Evolutionary conservation across 202 grass and related monocot species (phyloP), one percentile per base, ranked within the genome.

Genomic region (Cymbopogon flexuosus): DNA sequence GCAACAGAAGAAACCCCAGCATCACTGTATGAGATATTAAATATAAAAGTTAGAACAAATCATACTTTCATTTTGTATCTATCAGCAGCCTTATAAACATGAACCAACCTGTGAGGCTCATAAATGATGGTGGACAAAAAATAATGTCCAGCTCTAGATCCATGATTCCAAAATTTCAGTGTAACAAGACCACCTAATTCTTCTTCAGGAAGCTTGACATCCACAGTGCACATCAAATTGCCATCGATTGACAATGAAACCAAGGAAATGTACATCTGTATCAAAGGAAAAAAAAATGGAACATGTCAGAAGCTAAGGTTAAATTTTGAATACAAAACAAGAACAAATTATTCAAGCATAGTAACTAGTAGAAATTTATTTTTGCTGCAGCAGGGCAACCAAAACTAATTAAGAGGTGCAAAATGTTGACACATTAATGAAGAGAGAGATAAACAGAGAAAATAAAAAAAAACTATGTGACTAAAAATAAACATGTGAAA

Each of bases 91-190:
- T n/a, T 57, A 77, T 33, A 76, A 87, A 76, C 46, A 75, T 21
- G 63, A 33, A 79, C 73, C 58, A 70, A 97, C 96, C 88, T 88
- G 80, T 98, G 96, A 81, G 96, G 95, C 21, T 98, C 95, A 90
- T 95, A 98, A 68, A 98, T 95, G 45, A 98, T 49, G 73, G 96
- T 98, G n/a, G 92, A 93, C 70, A 98, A 67, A 73, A 80, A 70
- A 82, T 90, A 98, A 54, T 91, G 64, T 52, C 84, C 86, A 35
- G 69, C 51, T 49, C 16, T 83, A 14, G 88, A 91, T 23, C 86
- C 88, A 84, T 68, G 84, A 47, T 62, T 82, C 96, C 96, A 98
- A 77, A 93, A 98, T 73, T 95, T 98, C 39, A 98, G 84, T 85
- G 90, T 93, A 76, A 98, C 65, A 85, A 94, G 84, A 40, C 88